phyloP scores from a whole-genome alignment of 495 filamentous ascomycete species.

The Lindgomyces ingoldianus region DNA sequence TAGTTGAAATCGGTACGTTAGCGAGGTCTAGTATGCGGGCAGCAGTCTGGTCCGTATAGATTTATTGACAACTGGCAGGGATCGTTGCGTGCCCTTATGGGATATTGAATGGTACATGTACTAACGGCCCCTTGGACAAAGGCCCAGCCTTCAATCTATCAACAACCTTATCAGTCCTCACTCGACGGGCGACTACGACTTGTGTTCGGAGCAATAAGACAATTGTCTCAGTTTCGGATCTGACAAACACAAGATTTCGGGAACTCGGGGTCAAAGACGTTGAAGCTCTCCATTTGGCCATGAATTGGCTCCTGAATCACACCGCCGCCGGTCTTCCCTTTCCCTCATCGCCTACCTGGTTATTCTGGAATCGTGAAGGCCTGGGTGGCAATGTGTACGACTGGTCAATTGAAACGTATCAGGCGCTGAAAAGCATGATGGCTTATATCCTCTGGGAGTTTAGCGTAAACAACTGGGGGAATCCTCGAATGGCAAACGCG shows the following conservation, averaged over 20 bases:
- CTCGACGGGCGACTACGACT: neutral
- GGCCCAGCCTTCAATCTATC: neutral
- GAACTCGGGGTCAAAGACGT: neutral
- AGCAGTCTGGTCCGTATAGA: too few relatives aligned
- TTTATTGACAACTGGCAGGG: too few relatives aligned
- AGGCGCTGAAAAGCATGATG: neutral
- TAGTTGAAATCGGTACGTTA: too few relatives aligned
- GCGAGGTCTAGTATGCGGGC: too few relatives aligned
- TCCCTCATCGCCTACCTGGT: neutral
- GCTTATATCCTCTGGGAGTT: neutral
- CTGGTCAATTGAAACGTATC: neutral
- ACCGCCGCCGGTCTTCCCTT: neutral
- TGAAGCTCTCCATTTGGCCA: neutral
- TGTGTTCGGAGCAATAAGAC: neutral
- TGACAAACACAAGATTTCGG: neutral
- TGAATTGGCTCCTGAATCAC: constrained; percentile 3
- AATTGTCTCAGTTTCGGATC: neutral
- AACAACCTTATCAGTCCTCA: neutral
- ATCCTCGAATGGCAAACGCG: neutral
- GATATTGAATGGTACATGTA: neutral
- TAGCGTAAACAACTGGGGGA: neutral
- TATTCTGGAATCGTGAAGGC: neutral
- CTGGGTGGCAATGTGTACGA: neutral
- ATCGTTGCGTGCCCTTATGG: neutral
- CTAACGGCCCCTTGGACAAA: neutral